Evolutionary conservation across 768 basidiomycete genomes (phyloP), one percentile per base, ranked within the genome.

Genomic region (Agrocybe chaxingu): DNA sequence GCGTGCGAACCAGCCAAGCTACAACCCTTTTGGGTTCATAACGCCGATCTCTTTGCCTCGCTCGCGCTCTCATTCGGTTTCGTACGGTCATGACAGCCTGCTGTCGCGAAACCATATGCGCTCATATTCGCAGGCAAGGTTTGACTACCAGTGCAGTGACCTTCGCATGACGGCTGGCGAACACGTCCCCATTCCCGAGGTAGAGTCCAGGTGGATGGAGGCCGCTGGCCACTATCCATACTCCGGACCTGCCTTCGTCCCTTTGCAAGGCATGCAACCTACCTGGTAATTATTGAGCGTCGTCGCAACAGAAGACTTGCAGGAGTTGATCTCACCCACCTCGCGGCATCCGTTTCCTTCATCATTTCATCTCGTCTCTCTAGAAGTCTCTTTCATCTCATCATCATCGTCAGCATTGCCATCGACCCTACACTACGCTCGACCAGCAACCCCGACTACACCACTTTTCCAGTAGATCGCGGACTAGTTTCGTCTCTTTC

Each of bases 111-210:
- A 73, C 54, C 85, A 83, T 55, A 60, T 71, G 54, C 81, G 79
- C 51, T 81, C 84, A 35, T 81, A 81, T 56, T 81, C 84, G 36
- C 81, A 85, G 60, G 69, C 79, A 35, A 73, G 70, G 45, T 82
- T 76, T 61, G 81, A 83, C 45, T 79, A 77, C 54, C 65, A 70
- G 48, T 74, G 74, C 60, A 72, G 72, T 54, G 77, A 82, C 50
- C 54, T 73, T 42, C 73, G 66, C 43, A 66, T 76, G 68, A 64
- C 69, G 37, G 66, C 72, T 35, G 70, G 72, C 46, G 77, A 80
- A 51, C 66, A 71, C 48, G 62, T 66, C 10, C 65, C 69, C 41
- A 57, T 63, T 39, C 55, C 62, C 55, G 74, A 73, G 52, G 50
- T 66, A 13, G 70, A 74, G 38, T 57, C 67, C 41, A 69, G 67